A percentile compares a stretch with the other conserved stretches of the same genome.
Conservation (phyloP, 257 asterid species). For the Solanum pimpinellifolium region DNA sequence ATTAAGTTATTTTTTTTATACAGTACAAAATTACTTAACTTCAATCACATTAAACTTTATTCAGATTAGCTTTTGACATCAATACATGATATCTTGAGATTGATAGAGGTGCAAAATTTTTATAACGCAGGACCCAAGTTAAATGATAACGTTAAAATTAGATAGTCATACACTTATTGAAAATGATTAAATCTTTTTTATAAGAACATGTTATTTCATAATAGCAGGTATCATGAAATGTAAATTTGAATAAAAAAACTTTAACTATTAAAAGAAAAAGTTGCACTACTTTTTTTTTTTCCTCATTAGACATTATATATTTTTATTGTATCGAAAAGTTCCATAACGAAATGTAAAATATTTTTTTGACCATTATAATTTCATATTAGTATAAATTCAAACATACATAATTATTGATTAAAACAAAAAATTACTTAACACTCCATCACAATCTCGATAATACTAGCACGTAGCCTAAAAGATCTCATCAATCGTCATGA, state of each 20-base stretch:
- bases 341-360: no score
- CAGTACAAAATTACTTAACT: background rate
- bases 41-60: background rate
- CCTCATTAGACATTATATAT: background rate
- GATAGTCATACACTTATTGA: accelerated
- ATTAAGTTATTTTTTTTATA: accelerated
- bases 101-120: background rate
- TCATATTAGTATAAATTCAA: no score
- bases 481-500: background rate
- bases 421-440: background rate
- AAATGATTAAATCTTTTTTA: background rate
- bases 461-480: background rate
- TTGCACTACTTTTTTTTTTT: accelerated
- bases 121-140: background rate
- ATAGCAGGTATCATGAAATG: no score
- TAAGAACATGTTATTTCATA: accelerated
- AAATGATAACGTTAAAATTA: background rate
- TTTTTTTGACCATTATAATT: no score
- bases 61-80: background rate
- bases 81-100: background rate
- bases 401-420: no score
- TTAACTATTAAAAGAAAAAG: background rate
- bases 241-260: no score
- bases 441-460: accelerated
- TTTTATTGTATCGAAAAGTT: no score